Evolutionary conservation across 73 alveolate genomes (phyloP).

Genomic region (Tetrahymena malaccensis): DNA sequence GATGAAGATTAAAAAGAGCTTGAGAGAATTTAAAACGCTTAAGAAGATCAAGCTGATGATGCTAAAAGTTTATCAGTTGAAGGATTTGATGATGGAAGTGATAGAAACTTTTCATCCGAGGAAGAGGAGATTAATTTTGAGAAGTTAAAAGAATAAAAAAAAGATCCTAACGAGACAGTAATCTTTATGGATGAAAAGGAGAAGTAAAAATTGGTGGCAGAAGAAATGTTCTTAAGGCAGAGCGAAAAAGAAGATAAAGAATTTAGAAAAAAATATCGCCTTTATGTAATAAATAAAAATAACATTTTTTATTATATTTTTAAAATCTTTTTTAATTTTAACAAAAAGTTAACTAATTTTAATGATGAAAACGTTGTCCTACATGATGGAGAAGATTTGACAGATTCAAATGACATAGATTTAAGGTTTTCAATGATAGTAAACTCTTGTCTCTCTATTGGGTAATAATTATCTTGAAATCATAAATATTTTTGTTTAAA

Average conservation of each 20-base stretch:
- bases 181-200: conserved; percentile 13
- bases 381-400: background rate
- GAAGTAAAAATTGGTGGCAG: background rate
- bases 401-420: background rate
- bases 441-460: background rate
- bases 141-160: conserved; percentile 7
- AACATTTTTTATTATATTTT: background rate
- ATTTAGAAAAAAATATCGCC: background rate
- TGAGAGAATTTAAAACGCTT: background rate
- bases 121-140: conserved; percentile 34
- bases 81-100: conserved; percentile 25
- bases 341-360: background rate
- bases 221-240: background rate
- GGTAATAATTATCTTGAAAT: too few species aligned
- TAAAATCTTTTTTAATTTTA: background rate
- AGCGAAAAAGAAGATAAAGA: background rate
- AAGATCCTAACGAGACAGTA: conserved; percentile 34
- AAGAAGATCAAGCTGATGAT: background rate
- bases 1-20: conserved; percentile 21
- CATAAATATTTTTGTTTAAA: background rate
- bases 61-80: background rate
- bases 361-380: background rate
- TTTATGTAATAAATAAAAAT: background rate
- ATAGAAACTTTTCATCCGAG: conserved; percentile 13
- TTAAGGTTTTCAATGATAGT: background rate